Percentiles rank a stretch among this genome's conserved stretches.
Evolutionary conservation across 2,329 filamentous ascomycete species (phyloP).

Genomic region (Sporothrix phasma): DNA sequence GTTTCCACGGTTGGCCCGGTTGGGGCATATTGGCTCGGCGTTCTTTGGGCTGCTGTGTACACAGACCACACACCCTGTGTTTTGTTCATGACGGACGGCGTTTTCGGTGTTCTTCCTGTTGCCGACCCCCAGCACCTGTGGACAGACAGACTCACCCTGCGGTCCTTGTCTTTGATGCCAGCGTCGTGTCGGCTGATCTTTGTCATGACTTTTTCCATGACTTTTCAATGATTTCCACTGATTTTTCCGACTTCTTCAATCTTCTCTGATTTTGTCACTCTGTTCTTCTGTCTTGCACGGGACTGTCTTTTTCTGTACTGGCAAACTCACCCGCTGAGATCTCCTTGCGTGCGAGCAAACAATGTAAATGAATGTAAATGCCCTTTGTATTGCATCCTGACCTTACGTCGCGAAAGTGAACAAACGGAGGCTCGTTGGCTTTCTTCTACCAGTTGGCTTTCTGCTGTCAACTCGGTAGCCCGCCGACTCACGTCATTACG

Average conservation of each 20-base stretch:
- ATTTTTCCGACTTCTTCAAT: not conserved
- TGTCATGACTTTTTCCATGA: not conserved
- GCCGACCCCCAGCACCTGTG: not conserved
- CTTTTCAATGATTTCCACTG: not conserved
- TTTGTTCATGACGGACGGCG: not conserved
- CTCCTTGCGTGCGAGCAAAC: too few relatives aligned
- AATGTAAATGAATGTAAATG: too few relatives aligned
- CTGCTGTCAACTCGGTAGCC: not conserved
- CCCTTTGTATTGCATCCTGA: too few relatives aligned
- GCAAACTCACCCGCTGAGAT: not conserved
- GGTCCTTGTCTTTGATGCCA: not conserved
- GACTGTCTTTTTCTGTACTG: not conserved
- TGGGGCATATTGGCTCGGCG: constrained; percentile 1
- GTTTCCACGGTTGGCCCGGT: too few relatives aligned
- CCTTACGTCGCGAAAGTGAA: too few relatives aligned
- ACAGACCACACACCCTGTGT: not conserved
- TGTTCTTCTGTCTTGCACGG: not conserved
- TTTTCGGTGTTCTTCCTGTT: not conserved
- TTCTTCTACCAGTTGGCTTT: not conserved
- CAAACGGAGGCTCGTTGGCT: not conserved
- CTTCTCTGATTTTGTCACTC: too few relatives aligned
- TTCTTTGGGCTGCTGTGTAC: not conserved
- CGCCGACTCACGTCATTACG: not conserved
- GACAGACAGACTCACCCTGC: not conserved
- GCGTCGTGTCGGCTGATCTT: not conserved